phyloP scores from a whole-genome alignment of 2,329 filamentous ascomycete genomes.

The Laburnicola sp. region DNA sequence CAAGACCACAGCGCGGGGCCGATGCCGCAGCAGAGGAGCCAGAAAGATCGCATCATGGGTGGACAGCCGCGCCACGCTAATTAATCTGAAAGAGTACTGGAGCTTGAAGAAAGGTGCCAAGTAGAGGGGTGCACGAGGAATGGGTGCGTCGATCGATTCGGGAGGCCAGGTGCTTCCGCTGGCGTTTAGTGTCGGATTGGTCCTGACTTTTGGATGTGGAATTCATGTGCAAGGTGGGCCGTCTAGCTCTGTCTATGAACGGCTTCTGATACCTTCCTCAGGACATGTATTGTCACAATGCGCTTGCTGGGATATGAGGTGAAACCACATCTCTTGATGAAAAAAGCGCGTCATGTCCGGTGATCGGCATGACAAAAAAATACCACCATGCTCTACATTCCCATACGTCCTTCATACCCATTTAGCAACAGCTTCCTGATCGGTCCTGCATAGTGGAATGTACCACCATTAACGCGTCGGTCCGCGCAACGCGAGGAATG shows the following conservation, averaged over 20 bases:
- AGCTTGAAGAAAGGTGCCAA: no score
- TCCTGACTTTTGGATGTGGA: no score
- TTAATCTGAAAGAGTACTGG: slow-evolving; percentile 11
- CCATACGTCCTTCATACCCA: neutral
- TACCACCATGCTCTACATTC: slow-evolving; percentile 1
- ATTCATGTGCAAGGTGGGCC: no score
- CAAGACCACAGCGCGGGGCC: slow-evolving; percentile 7
- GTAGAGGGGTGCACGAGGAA: no score
- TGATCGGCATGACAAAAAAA: neutral
- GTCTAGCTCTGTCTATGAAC: no score
- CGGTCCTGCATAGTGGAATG: slow-evolving; percentile 12
- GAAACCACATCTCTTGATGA: neutral
- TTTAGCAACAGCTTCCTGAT: neutral
- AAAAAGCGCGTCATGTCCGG: neutral
- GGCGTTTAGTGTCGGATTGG: no score
- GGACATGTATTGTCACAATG: no score
- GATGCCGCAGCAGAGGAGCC: slow-evolving; percentile 25
- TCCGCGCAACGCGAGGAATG: slow-evolving; percentile 21
- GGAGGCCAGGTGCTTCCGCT: no score
- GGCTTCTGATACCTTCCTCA: no score
- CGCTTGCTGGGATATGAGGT: no score
- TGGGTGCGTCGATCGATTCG: no score
- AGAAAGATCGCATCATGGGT: slow-evolving; percentile 41
- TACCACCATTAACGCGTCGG: slow-evolving; percentile 10
- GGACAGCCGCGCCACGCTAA: slow-evolving; percentile 15